Evolutionary conservation across 1,139 yeast genomes (phyloP), one percentile per base, ranked within the genome.

Genomic region (Lizanozyma gosingica): DNA sequence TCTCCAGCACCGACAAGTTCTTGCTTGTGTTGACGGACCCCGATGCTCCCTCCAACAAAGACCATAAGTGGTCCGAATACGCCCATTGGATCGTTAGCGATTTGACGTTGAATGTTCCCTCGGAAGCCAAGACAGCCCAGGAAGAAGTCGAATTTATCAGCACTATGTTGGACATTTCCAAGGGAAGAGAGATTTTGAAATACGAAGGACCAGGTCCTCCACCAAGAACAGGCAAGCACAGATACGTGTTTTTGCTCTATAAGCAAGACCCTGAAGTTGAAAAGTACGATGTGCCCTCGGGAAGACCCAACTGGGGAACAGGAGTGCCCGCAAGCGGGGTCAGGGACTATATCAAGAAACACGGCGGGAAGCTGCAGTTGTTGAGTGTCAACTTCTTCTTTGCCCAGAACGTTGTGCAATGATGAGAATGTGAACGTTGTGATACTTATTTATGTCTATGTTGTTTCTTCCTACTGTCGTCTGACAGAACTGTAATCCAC

Each of bases 151-250:
- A 62, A 38, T 53, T 60, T 14, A 59, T 65, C 40, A 62, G 63
- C 39, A 67, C 69, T 16, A 49, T 56, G 11, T 49, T 70, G 47
- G 73, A 69, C 47, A 56, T 55, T 41, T 49, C 63, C n/a, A 57
- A 59, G 43, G 75, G 73, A 38, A 59, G 53, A 14, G 65, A 62
- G 40, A 39, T 64, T 18, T 52, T 67, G 42, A 51, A 65, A 4
- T 86, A 86, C 58, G 57, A 66, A 54, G 95, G 94, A 0, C 95
- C 96, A 1, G 94, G 74, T 3, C 96, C 96, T 15, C 94, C 95
- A 36, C 75, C 76, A 42, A 78, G 77, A 43, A 84, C 96, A 1
- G 94, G 94, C 17, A 73, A 76, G 52, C 95, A 88, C 63, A 74
- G 94, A 44, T 87, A 86, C 56, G 86, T 84, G 32, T 83, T 83